phyloP scores from a whole-genome alignment of 225 moss, liverwort and hornwort species.

The Sphagnum contortum region DNA sequence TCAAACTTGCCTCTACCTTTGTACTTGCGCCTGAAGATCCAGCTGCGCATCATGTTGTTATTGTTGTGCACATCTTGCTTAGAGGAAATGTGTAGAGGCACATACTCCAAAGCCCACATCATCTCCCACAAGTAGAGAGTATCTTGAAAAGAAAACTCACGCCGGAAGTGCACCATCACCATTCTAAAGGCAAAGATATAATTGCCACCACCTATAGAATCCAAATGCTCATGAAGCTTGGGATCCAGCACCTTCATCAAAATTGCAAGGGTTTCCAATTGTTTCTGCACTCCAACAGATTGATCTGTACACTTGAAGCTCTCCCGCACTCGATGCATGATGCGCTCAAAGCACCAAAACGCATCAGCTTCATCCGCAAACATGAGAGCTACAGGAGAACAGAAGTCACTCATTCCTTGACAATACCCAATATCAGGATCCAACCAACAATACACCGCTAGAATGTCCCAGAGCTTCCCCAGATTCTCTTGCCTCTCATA shows the following conservation, averaged over 20 bases:
- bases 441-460: slow-evolving; percentile 92
- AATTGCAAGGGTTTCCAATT: slow-evolving; percentile 69
- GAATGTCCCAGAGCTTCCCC: slow-evolving; percentile 85
- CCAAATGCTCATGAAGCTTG: slow-evolving; percentile 89
- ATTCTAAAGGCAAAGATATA: slow-evolving; percentile 92
- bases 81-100: slow-evolving; percentile 21
- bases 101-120: slow-evolving; percentile 97
- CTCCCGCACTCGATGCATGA: slow-evolving; percentile 94
- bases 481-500: slow-evolving; percentile 64
- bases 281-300: slow-evolving; percentile 93
- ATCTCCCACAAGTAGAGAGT: slow-evolving; percentile 99
- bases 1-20: slow-evolving; percentile 76
- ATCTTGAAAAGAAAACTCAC: slow-evolving; percentile 95
- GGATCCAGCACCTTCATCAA: slow-evolving; percentile 87
- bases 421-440: slow-evolving; percentile 98
- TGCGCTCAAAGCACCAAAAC: slow-evolving; percentile 94
- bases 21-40: slow-evolving; percentile 40
- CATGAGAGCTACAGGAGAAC: slow-evolving; percentile 82
- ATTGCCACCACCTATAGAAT: slow-evolving; percentile 85
- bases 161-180: slow-evolving; percentile 95
- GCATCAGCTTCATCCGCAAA: slow-evolving; percentile 89
- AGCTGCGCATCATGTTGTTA: slow-evolving; percentile 15
- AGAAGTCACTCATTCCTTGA: slow-evolving; percentile 99
- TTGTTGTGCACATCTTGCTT: slow-evolving; percentile 37
- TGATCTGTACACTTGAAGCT: slow-evolving; percentile 91